Conservation (phyloP, 2,329 filamentous ascomycete species). For the Cephalotrichum gorgonifer region DNA sequence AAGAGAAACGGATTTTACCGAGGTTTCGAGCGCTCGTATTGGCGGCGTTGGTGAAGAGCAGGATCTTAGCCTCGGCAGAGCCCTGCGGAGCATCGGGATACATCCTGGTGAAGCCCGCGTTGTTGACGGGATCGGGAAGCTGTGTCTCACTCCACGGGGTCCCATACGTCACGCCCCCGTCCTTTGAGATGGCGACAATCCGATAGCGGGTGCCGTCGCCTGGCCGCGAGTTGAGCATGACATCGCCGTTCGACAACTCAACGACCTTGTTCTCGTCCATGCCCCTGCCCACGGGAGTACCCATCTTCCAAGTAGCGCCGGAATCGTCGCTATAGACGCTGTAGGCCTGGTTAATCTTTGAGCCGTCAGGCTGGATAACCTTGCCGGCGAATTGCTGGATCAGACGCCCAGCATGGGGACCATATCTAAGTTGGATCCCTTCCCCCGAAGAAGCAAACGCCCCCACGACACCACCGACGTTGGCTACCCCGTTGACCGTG, state of each 20-base stretch:
- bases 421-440: background rate
- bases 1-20: background rate
- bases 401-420: background rate
- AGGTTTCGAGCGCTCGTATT: background rate
- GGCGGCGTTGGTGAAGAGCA: background rate
- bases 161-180: background rate
- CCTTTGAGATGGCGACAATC: background rate
- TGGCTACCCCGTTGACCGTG: background rate
- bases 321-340: constrained; percentile 1
- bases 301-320: constrained; percentile 1
- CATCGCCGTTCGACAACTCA: constrained; percentile 2
- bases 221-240: constrained; percentile 4
- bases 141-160: background rate
- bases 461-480: background rate
- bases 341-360: background rate
- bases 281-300: background rate
- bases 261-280: constrained; percentile 5
- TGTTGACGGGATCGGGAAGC: constrained; percentile 1
- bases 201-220: background rate
- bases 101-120: background rate
- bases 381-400: background rate
- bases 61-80: constrained; percentile 1
- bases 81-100: background rate
- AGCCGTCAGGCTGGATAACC: background rate
- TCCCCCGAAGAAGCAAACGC: constrained; percentile 1